Base-by-base conservation (phyloP, 768 basidiomycete genomes). In the Podaxis mareebaensis region DNA sequence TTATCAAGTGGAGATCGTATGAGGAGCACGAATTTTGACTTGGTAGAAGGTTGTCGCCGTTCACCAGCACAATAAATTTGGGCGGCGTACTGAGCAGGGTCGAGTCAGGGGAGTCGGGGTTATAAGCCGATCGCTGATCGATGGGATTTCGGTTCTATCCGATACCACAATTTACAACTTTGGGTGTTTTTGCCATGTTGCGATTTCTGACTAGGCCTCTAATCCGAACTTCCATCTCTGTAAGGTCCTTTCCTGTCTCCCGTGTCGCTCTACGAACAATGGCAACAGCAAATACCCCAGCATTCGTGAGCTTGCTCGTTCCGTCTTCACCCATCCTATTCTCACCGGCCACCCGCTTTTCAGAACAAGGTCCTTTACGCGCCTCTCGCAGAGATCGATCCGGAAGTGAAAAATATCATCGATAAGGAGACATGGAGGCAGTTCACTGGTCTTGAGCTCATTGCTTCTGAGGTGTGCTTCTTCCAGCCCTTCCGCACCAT, bases 361-460 rank as follows among this genome's bases (percentile, higher is more conserved):
- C 70, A 99, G 96, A 99, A 99, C 89, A 90, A 91, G 77, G 81
- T 85, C 52, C 85, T 99, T 68, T 99, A 99, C 79, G 80, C 86
- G 54, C 87, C 95, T 67, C 84, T 99, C 57, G 83, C 91, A 11
- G 89, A 99, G 83, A 85, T 88, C 73, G 96, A 99, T 79, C 96
- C 96, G 64, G 93, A 92, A 75, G 88, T 99, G 73, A 87, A 95
- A 78, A 94, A 96, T 76, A 93, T 99, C 82, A 93, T 99, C 80
- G 95, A 99, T 82, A 94, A 93, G 82, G 95, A 99, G 83, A 96
- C 93, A 78, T 99, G 95, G 96, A 82, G 96, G 69, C 96, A 98
- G 82, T 96, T 90, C 76, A 93, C 93, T 53, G 96, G 96, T 61
- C 88, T 99, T 66, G 97, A 99, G 80, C 91, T 99, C 74, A 99